Evolutionary conservation across 2,329 filamentous ascomycete species (phyloP).

Genomic region (Pyrenophora graminea): DNA sequence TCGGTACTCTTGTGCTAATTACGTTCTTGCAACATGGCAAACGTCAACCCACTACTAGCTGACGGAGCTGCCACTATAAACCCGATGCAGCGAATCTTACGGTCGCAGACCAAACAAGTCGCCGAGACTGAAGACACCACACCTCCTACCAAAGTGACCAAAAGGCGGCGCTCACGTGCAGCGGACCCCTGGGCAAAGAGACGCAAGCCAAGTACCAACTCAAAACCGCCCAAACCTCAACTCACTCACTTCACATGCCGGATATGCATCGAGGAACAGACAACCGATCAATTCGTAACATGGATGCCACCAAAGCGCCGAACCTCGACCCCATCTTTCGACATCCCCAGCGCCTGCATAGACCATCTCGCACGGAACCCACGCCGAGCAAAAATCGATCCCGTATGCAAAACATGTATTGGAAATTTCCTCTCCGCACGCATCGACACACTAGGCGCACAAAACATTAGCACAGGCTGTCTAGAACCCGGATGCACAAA

Average conservation of each 20-base stretch:
- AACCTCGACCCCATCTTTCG: neutral
- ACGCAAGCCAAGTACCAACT: conserved; percentile 21
- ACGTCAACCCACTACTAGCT: neutral
- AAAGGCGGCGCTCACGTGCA: conserved; percentile 12
- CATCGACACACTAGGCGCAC: conserved; percentile 28
- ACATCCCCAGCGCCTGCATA: conserved; percentile 28
- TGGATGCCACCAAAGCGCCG: conserved; percentile 19
- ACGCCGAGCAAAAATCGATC: conserved; percentile 17
- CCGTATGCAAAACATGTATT: conserved; percentile 37
- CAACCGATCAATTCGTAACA: conserved; percentile 21
- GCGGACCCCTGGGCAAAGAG: conserved; percentile 25
- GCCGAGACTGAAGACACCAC: neutral
- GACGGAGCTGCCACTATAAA: neutral
- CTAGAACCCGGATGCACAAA: conserved; percentile 28
- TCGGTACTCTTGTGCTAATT: neutral
- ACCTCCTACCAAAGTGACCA: neutral
- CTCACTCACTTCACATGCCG: conserved; percentile 31
- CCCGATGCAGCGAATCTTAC: conserved; percentile 12
- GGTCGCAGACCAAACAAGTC: conserved; percentile 17
- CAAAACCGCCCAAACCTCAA: conserved; percentile 14
- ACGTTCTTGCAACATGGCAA: neutral
- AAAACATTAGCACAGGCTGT: conserved; percentile 25
- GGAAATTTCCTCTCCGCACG: conserved; percentile 25
- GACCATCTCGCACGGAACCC: conserved; percentile 29
- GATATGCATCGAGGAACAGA: conserved; percentile 27